A percentile compares a stretch with the other conserved stretches of the same genome.
These are phyloP conservation scores for Phaffomyces antillensis DNA, from an alignment of 805 yeast genomes.

Conservation along the genomic window DNA sequence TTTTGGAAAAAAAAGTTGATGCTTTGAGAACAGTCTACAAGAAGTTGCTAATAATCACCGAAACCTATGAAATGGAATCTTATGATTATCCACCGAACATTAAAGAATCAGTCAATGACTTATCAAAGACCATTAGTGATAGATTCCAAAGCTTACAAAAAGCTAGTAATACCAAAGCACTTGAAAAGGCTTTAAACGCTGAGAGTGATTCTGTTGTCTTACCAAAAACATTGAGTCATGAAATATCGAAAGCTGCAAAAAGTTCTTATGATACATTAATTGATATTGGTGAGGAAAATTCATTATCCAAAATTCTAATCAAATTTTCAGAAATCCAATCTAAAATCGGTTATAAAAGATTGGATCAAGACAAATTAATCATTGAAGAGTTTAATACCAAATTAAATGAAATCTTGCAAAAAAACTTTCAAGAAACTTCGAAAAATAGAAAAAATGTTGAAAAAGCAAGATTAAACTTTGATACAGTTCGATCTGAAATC, in stretches of 20 bases:
- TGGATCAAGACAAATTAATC: constrained; percentile 62
- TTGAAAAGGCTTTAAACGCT: constrained; percentile 32
- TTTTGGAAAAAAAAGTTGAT: constrained; percentile 66
- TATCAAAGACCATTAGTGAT: constrained; percentile 48
- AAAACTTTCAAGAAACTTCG: constrained; percentile 53
- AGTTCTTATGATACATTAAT: constrained; percentile 41
- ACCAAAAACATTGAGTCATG: constrained; percentile 72
- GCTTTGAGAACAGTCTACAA: constrained; percentile 27
- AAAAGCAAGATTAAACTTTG: constrained; percentile 61
- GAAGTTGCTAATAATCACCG: constrained; percentile 31
- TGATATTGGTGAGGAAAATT: constrained; percentile 22
- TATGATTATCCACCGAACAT: constrained; percentile 82
- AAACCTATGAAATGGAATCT: constrained; percentile 64
- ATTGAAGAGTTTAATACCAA: constrained; percentile 51
- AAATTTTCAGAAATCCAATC: constrained; percentile 49
- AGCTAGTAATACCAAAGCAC: constrained; percentile 61
- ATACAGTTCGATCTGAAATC: constrained; percentile 56
- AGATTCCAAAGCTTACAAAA: constrained; percentile 53
- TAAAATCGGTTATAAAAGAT: constrained; percentile 60
- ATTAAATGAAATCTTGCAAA: constrained; percentile 44
- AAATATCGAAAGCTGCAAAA: constrained; percentile 50
- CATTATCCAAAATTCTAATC: constrained; percentile 24
- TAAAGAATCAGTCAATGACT: constrained; percentile 56
- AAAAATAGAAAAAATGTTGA: constrained; percentile 64
- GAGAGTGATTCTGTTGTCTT: constrained; percentile 18